A percentile compares a stretch with the other conserved stretches of the same genome.
Evolutionary conservation across 495 filamentous ascomycete genomes (phyloP).

Genomic region (Hypoxylon rickii): DNA sequence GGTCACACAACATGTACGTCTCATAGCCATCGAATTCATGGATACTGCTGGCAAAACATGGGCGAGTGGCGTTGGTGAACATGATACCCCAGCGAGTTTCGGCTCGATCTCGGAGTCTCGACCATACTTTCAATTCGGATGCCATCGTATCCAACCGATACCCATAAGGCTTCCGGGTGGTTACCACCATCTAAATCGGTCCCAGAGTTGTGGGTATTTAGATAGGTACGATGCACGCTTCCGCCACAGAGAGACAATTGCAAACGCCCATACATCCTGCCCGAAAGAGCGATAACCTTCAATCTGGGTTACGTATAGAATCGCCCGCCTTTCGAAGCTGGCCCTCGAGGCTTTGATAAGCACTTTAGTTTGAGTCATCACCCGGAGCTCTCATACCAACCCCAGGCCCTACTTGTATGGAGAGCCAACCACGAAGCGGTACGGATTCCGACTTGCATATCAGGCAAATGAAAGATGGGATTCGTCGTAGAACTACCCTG

Average conservation of each 20-base stretch:
- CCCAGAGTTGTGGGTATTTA: neutral
- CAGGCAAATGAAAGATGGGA: slow-evolving; percentile 5
- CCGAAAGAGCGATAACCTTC: neutral
- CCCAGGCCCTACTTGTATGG: neutral
- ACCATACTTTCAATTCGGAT: no score
- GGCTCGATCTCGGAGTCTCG: slow-evolving; percentile 4
- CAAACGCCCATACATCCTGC: neutral
- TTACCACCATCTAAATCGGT: slow-evolving; percentile 2
- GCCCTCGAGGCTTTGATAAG: slow-evolving; percentile 2
- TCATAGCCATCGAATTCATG: neutral
- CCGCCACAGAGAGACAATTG: neutral
- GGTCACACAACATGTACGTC: slow-evolving; percentile 26
- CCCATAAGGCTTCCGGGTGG: neutral
- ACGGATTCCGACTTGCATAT: slow-evolving; percentile 24
- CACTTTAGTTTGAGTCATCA: slow-evolving; percentile 3
- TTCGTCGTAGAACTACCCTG: slow-evolving; percentile 8
- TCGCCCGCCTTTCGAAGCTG: slow-evolving; percentile 5
- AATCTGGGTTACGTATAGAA: no score
- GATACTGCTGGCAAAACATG: slow-evolving; percentile 8
- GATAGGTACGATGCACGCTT: neutral
- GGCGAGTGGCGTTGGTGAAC: slow-evolving; percentile 1
- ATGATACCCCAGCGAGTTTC: neutral
- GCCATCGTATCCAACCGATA: no score
- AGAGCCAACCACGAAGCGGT: slow-evolving; percentile 12
- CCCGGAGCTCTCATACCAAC: slow-evolving; percentile 1